Evolutionary conservation across 495 filamentous ascomycete species (phyloP).

Genomic region (Neurospora sp.): DNA sequence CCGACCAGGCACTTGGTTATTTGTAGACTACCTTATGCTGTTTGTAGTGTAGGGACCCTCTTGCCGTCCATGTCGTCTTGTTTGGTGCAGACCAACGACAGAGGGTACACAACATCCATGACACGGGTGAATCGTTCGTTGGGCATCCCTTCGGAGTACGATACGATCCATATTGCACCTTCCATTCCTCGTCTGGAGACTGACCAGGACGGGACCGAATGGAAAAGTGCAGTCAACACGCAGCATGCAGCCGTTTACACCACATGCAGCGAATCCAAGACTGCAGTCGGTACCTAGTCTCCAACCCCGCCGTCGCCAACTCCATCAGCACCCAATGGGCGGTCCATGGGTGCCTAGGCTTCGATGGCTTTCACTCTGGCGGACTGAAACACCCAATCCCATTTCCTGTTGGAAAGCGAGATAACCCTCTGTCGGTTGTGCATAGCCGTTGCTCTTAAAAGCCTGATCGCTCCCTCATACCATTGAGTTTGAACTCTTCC

Average conservation of each 20-base stretch:
- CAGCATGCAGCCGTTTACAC: background rate
- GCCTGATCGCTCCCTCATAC: background rate
- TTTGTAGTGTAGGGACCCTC: background rate
- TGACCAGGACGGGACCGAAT: background rate
- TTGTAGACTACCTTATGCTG: background rate
- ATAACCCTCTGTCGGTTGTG: background rate
- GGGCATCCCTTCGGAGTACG: background rate
- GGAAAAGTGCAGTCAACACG: background rate
- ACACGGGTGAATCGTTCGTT: background rate
- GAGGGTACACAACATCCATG: background rate
- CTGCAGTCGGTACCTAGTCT: background rate
- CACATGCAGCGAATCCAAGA: background rate
- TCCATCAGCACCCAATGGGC: background rate
- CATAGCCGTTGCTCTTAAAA: background rate
- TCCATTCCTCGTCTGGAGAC: background rate
- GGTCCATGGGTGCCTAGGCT: background rate
- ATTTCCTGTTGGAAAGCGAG: background rate
- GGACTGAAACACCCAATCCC: background rate
- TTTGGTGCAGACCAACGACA: background rate
- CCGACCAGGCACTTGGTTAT: background rate
- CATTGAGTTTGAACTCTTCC: background rate
- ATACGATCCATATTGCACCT: background rate
- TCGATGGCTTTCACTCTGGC: background rate
- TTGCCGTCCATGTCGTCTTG: background rate
- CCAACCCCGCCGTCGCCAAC: background rate